Conservation (phyloP, 768 basidiomycete species). For the Mycena venus region DNA sequence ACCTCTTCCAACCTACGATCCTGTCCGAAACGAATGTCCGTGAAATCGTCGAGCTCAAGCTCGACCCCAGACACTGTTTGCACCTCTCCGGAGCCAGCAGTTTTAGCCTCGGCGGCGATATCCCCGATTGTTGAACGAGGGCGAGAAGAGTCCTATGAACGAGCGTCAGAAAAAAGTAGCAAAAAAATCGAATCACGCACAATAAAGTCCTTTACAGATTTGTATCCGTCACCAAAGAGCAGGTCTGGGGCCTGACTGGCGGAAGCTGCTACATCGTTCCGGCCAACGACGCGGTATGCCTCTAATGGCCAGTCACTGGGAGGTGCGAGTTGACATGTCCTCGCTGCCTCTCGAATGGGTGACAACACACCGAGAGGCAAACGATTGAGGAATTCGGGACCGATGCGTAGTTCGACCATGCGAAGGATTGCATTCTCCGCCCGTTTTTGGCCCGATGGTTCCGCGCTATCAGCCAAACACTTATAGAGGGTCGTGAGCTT, state of each 20-base stretch:
- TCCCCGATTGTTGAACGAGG: conserved; percentile 65
- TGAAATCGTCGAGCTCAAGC: conserved; percentile 78
- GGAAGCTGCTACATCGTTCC: conserved; percentile 81
- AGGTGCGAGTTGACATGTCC: conserved; percentile 86
- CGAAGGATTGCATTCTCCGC: conserved; percentile 74
- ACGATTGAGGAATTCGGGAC: conserved; percentile 62
- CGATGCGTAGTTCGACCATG: conserved; percentile 64
- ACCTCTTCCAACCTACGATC: conserved; percentile 94
- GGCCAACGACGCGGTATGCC: conserved; percentile 77
- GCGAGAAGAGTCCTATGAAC: conserved; percentile 61
- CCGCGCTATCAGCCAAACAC: conserved; percentile 67
- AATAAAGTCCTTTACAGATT: conserved; percentile 68
- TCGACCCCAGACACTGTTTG: conserved; percentile 79
- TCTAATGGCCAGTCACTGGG: conserved; percentile 79
- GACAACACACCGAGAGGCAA: conserved; percentile 80
- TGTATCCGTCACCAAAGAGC: conserved; percentile 67
- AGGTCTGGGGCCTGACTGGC: conserved; percentile 62
- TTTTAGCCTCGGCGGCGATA: conserved; percentile 64
- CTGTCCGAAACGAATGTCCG: conserved; percentile 89
- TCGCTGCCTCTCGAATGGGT: conserved; percentile 87
- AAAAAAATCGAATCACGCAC: conserved; percentile 49
- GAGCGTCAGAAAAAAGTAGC: conserved; percentile 12
- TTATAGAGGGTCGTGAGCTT: conserved; percentile 70
- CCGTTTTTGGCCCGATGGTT: conserved; percentile 68
- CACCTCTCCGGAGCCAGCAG: conserved; percentile 66